phyloP scores from a whole-genome alignment of 306 rosid species.

The Fagus sylvatica region DNA sequence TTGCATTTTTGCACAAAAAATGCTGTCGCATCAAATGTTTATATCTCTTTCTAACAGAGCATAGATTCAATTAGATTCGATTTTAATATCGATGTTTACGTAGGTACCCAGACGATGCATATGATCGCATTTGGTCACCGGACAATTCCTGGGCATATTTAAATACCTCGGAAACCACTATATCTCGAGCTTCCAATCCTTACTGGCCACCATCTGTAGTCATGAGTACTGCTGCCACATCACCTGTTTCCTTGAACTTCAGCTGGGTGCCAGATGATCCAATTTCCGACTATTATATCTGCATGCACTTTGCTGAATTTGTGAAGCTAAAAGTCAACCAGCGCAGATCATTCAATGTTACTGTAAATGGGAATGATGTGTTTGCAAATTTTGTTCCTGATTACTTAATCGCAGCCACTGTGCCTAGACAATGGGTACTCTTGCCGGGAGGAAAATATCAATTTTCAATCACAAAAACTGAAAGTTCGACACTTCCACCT shows the following conservation, averaged over 20 bases:
- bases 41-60: too few relatives aligned
- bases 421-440: not conserved
- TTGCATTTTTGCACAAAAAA: too few relatives aligned
- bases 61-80: too few relatives aligned
- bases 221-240: slow-evolving; percentile 37
- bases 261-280: not conserved
- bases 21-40: too few relatives aligned
- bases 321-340: slow-evolving; percentile 29
- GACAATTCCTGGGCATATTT: slow-evolving; percentile 12
- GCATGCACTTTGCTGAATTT: too few relatives aligned
- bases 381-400: slow-evolving; percentile 19
- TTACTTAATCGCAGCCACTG: slow-evolving; percentile 25
- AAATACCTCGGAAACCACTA: slow-evolving; percentile 2
- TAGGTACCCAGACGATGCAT: slow-evolving; percentile 41
- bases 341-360: slow-evolving; percentile 42
- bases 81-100: not conserved
- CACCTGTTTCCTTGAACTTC: not conserved
- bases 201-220: slow-evolving; percentile 12
- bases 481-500: too few relatives aligned
- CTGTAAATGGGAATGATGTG: slow-evolving; percentile 33
- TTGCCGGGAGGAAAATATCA: not conserved
- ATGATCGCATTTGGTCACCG: slow-evolving; percentile 52
- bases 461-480: too few relatives aligned
- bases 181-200: not conserved
- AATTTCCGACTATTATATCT: slow-evolving; percentile 21